phyloP scores from a whole-genome alignment of 306 rosid species.

The Malus fusca region DNA sequence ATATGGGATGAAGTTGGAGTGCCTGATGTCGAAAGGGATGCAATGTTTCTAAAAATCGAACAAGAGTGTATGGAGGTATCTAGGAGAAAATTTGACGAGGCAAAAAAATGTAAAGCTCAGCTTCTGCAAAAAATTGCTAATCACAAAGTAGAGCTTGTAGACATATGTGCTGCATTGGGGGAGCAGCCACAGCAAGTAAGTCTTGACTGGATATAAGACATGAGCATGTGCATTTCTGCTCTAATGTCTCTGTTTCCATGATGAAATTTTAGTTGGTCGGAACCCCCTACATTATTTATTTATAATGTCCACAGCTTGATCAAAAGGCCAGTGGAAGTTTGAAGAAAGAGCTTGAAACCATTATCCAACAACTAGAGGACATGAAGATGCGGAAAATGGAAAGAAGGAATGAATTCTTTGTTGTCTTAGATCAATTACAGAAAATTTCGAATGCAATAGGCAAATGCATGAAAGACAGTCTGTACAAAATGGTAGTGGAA shows the following conservation, averaged over 20 bases:
- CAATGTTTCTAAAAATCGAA: conserved; percentile 53
- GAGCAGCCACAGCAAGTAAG: conserved; percentile 43
- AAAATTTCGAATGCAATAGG: conserved; percentile 43
- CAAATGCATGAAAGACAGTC: conserved; percentile 20
- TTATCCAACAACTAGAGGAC: conserved; percentile 43
- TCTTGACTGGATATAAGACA: conserved; percentile 11
- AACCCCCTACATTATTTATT: not conserved
- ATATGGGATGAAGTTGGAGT: conserved; percentile 87
- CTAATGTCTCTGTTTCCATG: not conserved
- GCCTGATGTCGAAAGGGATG: conserved; percentile 39
- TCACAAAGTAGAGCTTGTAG: conserved; percentile 43
- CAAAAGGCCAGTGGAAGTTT: conserved; percentile 33
- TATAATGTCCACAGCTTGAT: conserved; percentile 34
- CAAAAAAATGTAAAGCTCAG: conserved; percentile 40
- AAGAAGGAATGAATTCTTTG: conserved; percentile 42
- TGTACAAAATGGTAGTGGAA: conserved; percentile 22
- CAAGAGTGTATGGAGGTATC: conserved; percentile 52
- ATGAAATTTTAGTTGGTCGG: not conserved
- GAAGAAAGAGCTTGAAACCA: conserved; percentile 42
- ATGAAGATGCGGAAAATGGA: conserved; percentile 46
- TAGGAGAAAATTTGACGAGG: conserved; percentile 47
- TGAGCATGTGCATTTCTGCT: not conserved
- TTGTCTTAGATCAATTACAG: conserved; percentile 40
- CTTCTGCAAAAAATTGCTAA: conserved; percentile 46
- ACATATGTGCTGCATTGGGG: conserved; percentile 45